phyloP scores from a whole-genome alignment of 2,329 filamentous ascomycete species.

The Colletotrichum orchidophilum region DNA sequence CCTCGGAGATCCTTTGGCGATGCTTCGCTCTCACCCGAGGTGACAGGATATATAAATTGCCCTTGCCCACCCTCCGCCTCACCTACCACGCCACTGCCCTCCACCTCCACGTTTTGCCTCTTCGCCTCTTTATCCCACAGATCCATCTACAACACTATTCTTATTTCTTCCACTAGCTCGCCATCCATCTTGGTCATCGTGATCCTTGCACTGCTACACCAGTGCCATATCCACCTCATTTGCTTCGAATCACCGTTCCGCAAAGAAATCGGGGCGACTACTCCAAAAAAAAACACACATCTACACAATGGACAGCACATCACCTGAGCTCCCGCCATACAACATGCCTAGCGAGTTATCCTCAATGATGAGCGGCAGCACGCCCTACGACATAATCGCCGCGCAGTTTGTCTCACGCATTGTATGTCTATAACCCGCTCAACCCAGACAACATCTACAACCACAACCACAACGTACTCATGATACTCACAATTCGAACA shows the following conservation, averaged over 20 bases:
- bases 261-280: background rate
- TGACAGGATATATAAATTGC: background rate
- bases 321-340: slow-evolving; percentile 6
- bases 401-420: slow-evolving; percentile 28
- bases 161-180: background rate
- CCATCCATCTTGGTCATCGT: background rate
- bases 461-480: background rate
- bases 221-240: background rate
- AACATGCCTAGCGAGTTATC: slow-evolving; percentile 11
- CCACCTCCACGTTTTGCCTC: background rate
- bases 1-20: slow-evolving; percentile 12
- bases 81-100: background rate
- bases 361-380: background rate
- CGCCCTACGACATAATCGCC: slow-evolving; percentile 27
- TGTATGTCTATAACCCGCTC: background rate
- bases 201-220: background rate
- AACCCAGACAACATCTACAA: no score
- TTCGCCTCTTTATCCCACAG: background rate
- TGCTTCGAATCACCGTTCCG: background rate
- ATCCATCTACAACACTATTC: slow-evolving; percentile 6
- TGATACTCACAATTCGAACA: background rate
- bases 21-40: background rate
- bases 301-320: slow-evolving; percentile 12
- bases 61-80: slow-evolving; percentile 8
- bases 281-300: background rate